phyloP scores from a whole-genome alignment of 495 filamentous ascomycete species.

The Collariella sp. region DNA sequence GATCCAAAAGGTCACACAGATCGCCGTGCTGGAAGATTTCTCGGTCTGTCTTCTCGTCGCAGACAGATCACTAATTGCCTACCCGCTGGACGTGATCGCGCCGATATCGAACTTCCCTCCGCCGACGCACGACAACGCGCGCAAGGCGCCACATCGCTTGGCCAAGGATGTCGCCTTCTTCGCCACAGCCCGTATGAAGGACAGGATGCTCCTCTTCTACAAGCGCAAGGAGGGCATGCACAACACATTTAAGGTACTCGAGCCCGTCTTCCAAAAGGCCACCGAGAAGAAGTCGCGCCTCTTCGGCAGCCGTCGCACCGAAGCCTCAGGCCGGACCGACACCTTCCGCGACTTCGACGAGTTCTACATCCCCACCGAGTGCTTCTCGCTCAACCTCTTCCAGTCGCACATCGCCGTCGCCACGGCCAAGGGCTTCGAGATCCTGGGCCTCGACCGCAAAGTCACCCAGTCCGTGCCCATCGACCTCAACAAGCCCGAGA shows the following conservation, averaged over 20 bases:
- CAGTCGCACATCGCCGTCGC: conserved; percentile 84
- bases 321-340: conserved; percentile 65
- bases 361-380: conserved; percentile 97
- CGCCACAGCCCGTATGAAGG: conserved; percentile 91
- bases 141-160: conserved; percentile 81
- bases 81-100: conserved; percentile 84
- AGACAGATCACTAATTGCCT: conserved; percentile 85
- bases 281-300: conserved; percentile 67
- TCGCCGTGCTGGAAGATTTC: conserved; percentile 93
- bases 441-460: conserved; percentile 95
- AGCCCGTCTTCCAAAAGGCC: conserved; percentile 86
- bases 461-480: conserved; percentile 75
- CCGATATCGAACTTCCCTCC: conserved; percentile 56
- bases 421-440: conserved; percentile 88
- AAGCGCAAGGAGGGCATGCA: conserved; percentile 88
- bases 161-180: conserved; percentile 95
- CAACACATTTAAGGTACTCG: conserved; percentile 92
- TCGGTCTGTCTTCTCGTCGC: conserved; percentile 82
- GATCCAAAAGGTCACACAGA: conserved; percentile 72
- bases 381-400: conserved; percentile 91
- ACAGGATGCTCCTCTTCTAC: conserved; percentile 87
- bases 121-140: conserved; percentile 52
- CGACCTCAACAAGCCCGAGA: conserved; percentile 65
- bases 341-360: conserved; percentile 98
- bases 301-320: conserved; percentile 44